Base-by-base conservation (phyloP, 176 grass and related monocot genomes). In the Oryza meyeriana region DNA sequence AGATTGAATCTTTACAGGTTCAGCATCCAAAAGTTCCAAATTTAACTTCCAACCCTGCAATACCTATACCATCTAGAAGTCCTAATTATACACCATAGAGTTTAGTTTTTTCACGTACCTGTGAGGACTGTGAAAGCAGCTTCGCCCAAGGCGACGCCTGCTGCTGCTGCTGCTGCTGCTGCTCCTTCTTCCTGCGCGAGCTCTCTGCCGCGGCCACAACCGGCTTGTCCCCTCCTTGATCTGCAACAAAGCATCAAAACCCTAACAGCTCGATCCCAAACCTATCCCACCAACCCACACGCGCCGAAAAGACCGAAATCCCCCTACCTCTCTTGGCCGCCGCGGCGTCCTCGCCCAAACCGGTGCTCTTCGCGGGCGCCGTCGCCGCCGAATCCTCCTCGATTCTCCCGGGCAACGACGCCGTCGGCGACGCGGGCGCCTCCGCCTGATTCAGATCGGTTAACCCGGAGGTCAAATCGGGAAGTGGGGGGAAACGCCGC, bases 91-190 rank as follows among this genome's bases (percentile, higher is more conserved):
- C 1, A 4, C 6, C 47, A 25, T 18, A 12, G 4, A 75, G 31
- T 33, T 6, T n/a, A n/a, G 4, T 33, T 38, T 55, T 18, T 48
- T 9, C 30, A 8, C 22, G 48, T 59, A 92, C 97, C 97, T 95
- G 87, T 34, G 97, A 90, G 57, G 80, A 84, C 77, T 99, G 91
- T n/a, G 97, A 99, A 10, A 99, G 87, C 32, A 99, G 83, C 77
- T 94, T 99, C 2, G 91, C 97, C 97, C 97, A 99, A 78, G 91
- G 91, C 36, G 16, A 77, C 32, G 65, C 77, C 10, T 87, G 84
- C 62, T 73, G 61, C 64, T 90, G 86, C 75, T 78, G 76, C 28
- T 77, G 70, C 63, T 87, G 89, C 35, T 75, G 75, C 29, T 27
- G 82, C 64, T 83, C 64, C 74, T 79, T 85, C 66, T 44, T 85